Conservation (phyloP, 805 yeast genomes). For the Sungouiella thailandica region DNA sequence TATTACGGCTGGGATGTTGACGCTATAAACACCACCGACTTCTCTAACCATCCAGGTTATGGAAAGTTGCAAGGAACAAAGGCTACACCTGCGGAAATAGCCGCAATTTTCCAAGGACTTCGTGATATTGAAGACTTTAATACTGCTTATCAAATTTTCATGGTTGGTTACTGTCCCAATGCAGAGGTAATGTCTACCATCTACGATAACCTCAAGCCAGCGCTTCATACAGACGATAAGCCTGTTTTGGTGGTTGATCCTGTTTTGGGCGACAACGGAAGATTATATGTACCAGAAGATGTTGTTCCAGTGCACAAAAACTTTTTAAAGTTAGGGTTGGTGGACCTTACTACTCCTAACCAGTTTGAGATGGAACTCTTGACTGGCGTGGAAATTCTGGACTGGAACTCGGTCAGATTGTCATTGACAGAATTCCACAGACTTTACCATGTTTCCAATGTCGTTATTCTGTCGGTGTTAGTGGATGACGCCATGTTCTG, state of each 20-base stretch:
- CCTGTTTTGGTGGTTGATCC: slow-evolving; percentile 78
- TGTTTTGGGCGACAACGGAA: slow-evolving; percentile 87
- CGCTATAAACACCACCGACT: slow-evolving; percentile 15
- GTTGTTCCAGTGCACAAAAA: slow-evolving; percentile 49
- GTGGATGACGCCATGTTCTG: slow-evolving; percentile 33
- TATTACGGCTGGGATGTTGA: slow-evolving; percentile 17
- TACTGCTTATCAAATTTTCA: slow-evolving; percentile 50
- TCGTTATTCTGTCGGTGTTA: slow-evolving; percentile 57
- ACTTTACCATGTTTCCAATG: slow-evolving; percentile 42
- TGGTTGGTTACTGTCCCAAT: slow-evolving; percentile 79
- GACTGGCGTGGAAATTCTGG: slow-evolving; percentile 41
- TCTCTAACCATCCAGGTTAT: slow-evolving; percentile 17
- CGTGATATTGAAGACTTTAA: slow-evolving; percentile 37
- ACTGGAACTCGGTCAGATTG: slow-evolving; percentile 29
- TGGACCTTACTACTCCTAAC: slow-evolving; percentile 76
- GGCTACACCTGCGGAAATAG: slow-evolving; percentile 40
- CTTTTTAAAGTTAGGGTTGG: slow-evolving; percentile 48
- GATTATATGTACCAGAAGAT: slow-evolving; percentile 61
- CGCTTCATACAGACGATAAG: slow-evolving; percentile 20
- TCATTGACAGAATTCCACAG: slow-evolving; percentile 41
- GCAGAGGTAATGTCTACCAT: slow-evolving; percentile 47
- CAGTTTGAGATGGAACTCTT: slow-evolving; percentile 83
- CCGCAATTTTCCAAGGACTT: slow-evolving; percentile 53
- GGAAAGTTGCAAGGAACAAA: slow-evolving; percentile 22
- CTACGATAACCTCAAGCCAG: slow-evolving; percentile 34